Base-by-base conservation (phyloP, 108 stramenopile species). In the Skeletonema costatum region DNA sequence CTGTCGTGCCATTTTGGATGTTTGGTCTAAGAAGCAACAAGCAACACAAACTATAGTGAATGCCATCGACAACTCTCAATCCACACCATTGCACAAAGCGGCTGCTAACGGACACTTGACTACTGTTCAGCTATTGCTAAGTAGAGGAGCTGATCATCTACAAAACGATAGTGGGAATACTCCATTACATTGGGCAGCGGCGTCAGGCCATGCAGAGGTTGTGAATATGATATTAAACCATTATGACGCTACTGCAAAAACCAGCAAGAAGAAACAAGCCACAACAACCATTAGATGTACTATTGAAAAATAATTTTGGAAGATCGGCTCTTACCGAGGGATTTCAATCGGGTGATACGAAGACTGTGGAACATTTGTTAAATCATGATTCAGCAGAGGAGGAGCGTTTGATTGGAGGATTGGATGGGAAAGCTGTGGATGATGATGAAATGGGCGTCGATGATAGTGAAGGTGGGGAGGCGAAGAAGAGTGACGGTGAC, bases 311-410 rank as follows among this genome's bases (percentile, higher is more conserved):
- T 75, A 56, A 71, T 7, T 93, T 92, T 77, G 96, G 96, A 14
- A 70, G 93, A 68, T 90, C 89, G n/a, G 92, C 91, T 7, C 70
- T 97, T 39, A 94, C 93, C 17, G 96, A 94, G 71, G 96, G 91
- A 51, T 94, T 97, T 74, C 61, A 90, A 9, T 84, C 78, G 13
- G 81, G 89, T 60, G 80, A 93, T 33, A 86, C 87, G 9, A 80
- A 81, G 29, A 82, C 89, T n/a, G 89, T 92, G 13, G 86, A 85
- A 31, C 39, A 80, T 16, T 66, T 94, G 65, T 74, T 97, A 72
- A 92, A 94, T 62, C 96, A 97, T 75, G 92, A 91, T 66, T 92
- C 89, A 16, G 93, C 96, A 13, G 77, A 88, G 32, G 96, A 97
- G 77, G 96, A 94, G 81, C 85, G 80, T 63, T 70, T 97, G 35